phyloP scores from a whole-genome alignment of 768 basidiomycete species.

The Cubamyces sp. region DNA sequence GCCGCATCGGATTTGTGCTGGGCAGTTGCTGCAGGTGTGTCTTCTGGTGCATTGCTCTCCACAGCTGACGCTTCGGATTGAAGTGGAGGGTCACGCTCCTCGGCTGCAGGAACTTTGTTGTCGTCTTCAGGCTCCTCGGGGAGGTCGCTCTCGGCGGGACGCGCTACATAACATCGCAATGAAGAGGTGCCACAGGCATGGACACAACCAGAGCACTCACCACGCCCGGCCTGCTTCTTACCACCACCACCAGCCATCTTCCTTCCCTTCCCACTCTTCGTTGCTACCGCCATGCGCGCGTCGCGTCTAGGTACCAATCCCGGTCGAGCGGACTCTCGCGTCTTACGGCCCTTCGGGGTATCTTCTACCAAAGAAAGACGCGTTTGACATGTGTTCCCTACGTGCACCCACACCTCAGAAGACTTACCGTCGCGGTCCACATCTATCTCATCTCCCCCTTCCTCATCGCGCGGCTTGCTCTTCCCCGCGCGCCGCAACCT shows the following conservation, averaged over 20 bases:
- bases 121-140: not conserved
- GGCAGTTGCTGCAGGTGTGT: not conserved
- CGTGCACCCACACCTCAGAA: not conserved
- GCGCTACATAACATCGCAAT: no score
- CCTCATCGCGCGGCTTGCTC: not conserved
- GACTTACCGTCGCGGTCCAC: not conserved
- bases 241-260: not conserved
- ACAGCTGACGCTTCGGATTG: not conserved
- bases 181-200: not conserved
- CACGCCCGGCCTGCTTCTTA: not conserved
- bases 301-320: not conserved
- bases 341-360: no score
- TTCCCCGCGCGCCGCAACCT: conserved; percentile 9
- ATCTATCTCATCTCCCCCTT: not conserved
- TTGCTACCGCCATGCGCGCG: not conserved
- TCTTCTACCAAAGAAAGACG: no score
- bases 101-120: no score
- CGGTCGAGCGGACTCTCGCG: not conserved
- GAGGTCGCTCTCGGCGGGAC: no score
- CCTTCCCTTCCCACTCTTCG: not conserved
- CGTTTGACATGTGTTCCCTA: not conserved
- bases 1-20: not conserved
- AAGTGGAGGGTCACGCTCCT: no score
- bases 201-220: not conserved
- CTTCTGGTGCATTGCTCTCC: not conserved